These are phyloP conservation scores for Isabelozyma pseudorhagii DNA, from an alignment of 805 yeast species.

Conservation along the genomic window DNA sequence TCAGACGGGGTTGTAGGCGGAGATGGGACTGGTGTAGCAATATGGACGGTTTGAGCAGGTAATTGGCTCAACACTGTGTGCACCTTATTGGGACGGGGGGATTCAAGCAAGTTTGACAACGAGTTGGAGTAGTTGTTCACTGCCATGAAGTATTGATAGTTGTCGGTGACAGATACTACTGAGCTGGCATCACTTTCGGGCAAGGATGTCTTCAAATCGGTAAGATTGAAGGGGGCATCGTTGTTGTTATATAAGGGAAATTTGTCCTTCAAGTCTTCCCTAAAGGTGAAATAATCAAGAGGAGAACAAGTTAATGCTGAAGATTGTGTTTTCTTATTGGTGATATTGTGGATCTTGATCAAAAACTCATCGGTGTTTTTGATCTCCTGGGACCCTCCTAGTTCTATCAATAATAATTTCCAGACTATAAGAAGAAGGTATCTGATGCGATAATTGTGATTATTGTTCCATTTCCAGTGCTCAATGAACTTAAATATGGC, in stretches of 20 bases:
- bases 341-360: slow-evolving; percentile 36
- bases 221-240: slow-evolving; percentile 32
- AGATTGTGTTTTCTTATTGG: slow-evolving; percentile 19
- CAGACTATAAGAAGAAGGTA: slow-evolving; percentile 52
- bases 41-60: slow-evolving; percentile 58
- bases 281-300: slow-evolving; percentile 76
- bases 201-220: slow-evolving; percentile 23
- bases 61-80: slow-evolving; percentile 42
- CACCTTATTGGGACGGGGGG: slow-evolving; percentile 50
- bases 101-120: slow-evolving; percentile 56
- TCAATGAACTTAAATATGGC: slow-evolving; percentile 52
- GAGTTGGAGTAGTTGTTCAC: slow-evolving; percentile 47
- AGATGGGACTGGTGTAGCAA: slow-evolving; percentile 88
- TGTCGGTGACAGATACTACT: slow-evolving; percentile 10
- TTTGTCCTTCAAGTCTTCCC: slow-evolving; percentile 69
- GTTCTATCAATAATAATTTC: slow-evolving; percentile 52
- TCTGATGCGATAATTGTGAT: slow-evolving; percentile 45
- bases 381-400: slow-evolving; percentile 54
- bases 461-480: slow-evolving; percentile 60
- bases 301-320: slow-evolving; percentile 61
- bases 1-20: slow-evolving; percentile 55
- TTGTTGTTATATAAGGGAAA: slow-evolving; percentile 67
- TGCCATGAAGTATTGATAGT: slow-evolving; percentile 32
- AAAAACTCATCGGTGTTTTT: slow-evolving; percentile 46
- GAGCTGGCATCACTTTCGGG: slow-evolving; percentile 13